Conservation (phyloP, 345 rosid genomes). For the Rhodamnia rubescens region DNA sequence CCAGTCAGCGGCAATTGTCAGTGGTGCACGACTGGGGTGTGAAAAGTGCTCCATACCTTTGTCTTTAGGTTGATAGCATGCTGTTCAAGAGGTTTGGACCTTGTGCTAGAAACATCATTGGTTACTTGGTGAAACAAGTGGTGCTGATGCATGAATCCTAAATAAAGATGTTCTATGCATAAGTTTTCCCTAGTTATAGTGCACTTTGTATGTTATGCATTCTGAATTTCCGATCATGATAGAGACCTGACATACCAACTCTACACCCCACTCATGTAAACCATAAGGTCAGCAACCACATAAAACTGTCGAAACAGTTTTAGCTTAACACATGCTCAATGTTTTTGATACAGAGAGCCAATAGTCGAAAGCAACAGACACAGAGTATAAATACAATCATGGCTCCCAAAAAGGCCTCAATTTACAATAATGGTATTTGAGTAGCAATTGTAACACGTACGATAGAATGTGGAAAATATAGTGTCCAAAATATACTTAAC, state of each 20-base stretch:
- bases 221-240: background rate
- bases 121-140: background rate
- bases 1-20: background rate
- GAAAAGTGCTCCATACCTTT: background rate
- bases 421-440: background rate
- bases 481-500: background rate
- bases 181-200: background rate
- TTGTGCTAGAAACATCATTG: background rate
- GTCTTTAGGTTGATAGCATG: background rate
- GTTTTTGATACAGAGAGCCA: background rate
- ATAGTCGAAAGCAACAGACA: background rate
- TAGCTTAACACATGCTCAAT: background rate
- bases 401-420: background rate
- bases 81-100: background rate
- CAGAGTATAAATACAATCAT: background rate
- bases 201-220: background rate
- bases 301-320: background rate
- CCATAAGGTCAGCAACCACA: background rate
- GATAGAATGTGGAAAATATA: background rate
- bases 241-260: background rate
- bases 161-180: background rate
- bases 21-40: background rate
- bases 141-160: background rate
- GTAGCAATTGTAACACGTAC: background rate
- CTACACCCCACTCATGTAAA: background rate